phyloP scores from a whole-genome alignment of 1,139 yeast genomes.

The Entelexis sorbosivorans region DNA sequence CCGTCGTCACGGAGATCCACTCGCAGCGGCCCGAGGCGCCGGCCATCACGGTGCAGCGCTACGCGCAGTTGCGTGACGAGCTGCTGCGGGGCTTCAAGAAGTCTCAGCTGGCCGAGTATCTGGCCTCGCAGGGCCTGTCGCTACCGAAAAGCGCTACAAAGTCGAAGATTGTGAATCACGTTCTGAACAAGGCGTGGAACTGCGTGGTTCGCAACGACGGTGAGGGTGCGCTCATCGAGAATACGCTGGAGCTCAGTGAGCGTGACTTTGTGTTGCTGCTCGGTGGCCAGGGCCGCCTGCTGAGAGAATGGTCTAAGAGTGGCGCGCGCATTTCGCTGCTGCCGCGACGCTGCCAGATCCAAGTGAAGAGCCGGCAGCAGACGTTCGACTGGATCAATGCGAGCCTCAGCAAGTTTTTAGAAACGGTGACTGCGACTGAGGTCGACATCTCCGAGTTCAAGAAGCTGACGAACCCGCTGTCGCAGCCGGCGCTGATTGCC shows the following conservation, averaged over 20 bases:
- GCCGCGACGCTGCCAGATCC: slow-evolving; percentile 32
- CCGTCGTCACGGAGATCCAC: slow-evolving; percentile 14
- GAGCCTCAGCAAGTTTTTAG: slow-evolving; percentile 26
- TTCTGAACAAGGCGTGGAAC: slow-evolving; percentile 37
- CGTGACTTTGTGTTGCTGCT: slow-evolving; percentile 43
- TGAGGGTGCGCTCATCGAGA: slow-evolving; percentile 36
- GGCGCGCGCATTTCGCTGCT: slow-evolving; percentile 45
- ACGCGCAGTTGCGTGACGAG: slow-evolving; percentile 6
- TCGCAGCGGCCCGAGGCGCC: slow-evolving; percentile 14
- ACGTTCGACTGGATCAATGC: slow-evolving; percentile 32
- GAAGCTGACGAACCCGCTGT: slow-evolving; percentile 18
- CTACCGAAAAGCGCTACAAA: slow-evolving; percentile 16
- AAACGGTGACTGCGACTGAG: slow-evolving; percentile 20
- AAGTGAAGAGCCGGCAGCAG: slow-evolving; percentile 31
- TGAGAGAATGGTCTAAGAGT: slow-evolving; percentile 42
- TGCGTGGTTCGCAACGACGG: slow-evolving; percentile 28
- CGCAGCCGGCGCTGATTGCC: slow-evolving; percentile 14
- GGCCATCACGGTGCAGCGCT: slow-evolving; percentile 12
- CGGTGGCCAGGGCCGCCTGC: slow-evolving; percentile 38
- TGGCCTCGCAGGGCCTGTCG: not conserved
- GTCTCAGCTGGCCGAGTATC: slow-evolving; percentile 17
- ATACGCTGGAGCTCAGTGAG: slow-evolving; percentile 33
- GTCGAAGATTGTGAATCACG: slow-evolving; percentile 24
- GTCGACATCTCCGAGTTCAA: slow-evolving; percentile 24
- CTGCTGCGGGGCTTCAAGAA: slow-evolving; percentile 17